Percentiles rank a stretch among this genome's conserved stretches.
Conservation (phyloP, 2,329 filamentous ascomycete species). For the Botrytis fabae region DNA sequence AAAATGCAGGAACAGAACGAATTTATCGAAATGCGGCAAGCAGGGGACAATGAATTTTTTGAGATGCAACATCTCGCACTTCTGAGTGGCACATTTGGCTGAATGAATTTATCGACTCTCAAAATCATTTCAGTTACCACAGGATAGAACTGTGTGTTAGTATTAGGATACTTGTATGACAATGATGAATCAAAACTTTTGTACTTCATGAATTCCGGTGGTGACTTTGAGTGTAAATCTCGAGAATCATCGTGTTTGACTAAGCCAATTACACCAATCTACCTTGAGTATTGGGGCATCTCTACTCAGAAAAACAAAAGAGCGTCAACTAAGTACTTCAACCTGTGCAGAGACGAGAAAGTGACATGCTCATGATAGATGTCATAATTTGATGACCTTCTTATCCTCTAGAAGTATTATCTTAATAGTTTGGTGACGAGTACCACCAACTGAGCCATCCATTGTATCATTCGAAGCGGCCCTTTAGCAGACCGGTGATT, state of each 20-base stretch:
- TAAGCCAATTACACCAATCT: neutral
- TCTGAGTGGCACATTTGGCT: neutral
- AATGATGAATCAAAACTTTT: neutral
- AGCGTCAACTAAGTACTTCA: neutral
- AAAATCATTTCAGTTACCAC: neutral
- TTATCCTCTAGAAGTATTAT: neutral
- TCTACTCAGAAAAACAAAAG: neutral
- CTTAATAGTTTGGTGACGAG: neutral
- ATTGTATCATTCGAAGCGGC: neutral
- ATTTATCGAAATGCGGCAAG: neutral
- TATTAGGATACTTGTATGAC: neutral
- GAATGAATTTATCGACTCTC: neutral
- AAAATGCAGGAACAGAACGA: neutral
- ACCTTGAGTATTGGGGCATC: neutral
- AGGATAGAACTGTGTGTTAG: too few species aligned
- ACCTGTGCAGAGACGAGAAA: neutral
- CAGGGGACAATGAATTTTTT: neutral
- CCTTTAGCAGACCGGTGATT: neutral
- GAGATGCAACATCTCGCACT: neutral
- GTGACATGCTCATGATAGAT: neutral
- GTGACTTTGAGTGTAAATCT: neutral
- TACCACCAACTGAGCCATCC: neutral
- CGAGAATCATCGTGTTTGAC: neutral
- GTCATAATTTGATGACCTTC: neutral
- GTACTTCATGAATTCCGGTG: neutral